These are phyloP conservation scores for Paraphaeosphaeria sporulosa DNA, from an alignment of 2,329 filamentous ascomycete species.

Conservation along the genomic window DNA sequence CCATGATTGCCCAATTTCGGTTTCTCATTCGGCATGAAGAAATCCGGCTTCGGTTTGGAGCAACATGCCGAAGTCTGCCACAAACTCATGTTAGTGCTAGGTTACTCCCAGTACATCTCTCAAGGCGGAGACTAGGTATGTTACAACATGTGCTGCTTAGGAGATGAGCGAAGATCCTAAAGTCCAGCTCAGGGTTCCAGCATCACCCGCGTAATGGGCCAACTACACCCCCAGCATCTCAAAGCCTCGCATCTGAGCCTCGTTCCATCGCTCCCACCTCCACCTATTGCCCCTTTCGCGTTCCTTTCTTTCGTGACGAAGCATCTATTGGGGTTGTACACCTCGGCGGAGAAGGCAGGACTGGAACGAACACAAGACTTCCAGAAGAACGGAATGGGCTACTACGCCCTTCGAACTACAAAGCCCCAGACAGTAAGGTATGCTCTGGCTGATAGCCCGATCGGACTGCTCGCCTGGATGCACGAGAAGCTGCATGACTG, in stretches of 20 bases:
- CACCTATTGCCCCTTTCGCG: neutral
- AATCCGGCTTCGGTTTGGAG: conserved; percentile 61
- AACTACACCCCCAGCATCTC: neutral
- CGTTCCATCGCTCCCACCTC: neutral
- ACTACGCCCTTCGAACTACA: conserved; percentile 67
- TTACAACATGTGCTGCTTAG: too few relatives aligned
- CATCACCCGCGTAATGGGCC: conserved; percentile 12
- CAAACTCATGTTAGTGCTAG: conserved; percentile 72
- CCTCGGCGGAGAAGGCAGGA: conserved; percentile 41
- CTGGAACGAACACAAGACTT: conserved; percentile 66
- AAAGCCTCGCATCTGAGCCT: conserved; percentile 16
- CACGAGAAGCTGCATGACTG: conserved; percentile 82
- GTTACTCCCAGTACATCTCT: conserved; percentile 63
- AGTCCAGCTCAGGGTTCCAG: neutral
- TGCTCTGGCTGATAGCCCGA: conserved; percentile 72
- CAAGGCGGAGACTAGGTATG: conserved; percentile 31
- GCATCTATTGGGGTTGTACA: neutral
- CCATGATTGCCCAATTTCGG: conserved; percentile 64
- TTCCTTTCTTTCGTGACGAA: neutral
- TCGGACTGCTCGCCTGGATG: conserved; percentile 77
- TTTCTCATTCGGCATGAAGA: neutral
- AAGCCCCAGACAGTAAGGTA: conserved; percentile 78
- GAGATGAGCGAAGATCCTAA: too few relatives aligned
- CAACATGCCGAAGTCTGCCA: conserved; percentile 72
- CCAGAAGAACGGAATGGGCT: conserved; percentile 62